Evolutionary conservation across 345 rosid species (phyloP), one percentile per base, ranked within the genome.

Genomic region (Raphanus sativus): DNA sequence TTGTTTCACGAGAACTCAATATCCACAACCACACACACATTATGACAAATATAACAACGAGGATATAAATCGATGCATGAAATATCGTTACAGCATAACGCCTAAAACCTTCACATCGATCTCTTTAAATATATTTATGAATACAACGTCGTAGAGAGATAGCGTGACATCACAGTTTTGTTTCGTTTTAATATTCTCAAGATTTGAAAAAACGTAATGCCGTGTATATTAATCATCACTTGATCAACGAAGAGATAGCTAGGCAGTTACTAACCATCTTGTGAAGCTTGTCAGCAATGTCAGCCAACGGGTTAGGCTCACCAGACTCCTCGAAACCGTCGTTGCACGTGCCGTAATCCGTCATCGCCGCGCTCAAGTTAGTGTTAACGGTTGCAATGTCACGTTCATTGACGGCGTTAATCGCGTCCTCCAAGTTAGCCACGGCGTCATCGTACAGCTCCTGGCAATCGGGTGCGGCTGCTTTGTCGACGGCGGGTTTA

Each of bases 261-360:
- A 88, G 83, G 72, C 90, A 88, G 64, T 85, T 86, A 64, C 83
- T 85, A 68, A 82, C 76, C 86, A 90, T 68, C 60, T 83, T 77
- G 3, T 30, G 28, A 1, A 88, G 85, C 58, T 77, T 82, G 2
- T 64, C 76, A 7, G 59, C 75, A 21, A 75, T 75, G 24, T 52
- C 54, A 17, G 34, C 61, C 48, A 86, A 29, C 21, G 83, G 83
- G 38, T 80, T 80, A 4, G 84, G 86, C 28, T 81, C 80, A 33
- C 62, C 62, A 1, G 76, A 1, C 12, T 61, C 83, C 2, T 60
- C 67, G 29, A 88, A 84, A 6, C 75, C 92, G 8, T 85, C 89
- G 42, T 83, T 82, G 38, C 91, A 88, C 5, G 88, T 79, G 17
- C 45, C 9, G 28, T 64, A 80, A 77, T 84, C 87, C 24, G 86